phyloP scores from a whole-genome alignment of 164 flowering plant genomes.

The Chloranthus sessilifolius region DNA sequence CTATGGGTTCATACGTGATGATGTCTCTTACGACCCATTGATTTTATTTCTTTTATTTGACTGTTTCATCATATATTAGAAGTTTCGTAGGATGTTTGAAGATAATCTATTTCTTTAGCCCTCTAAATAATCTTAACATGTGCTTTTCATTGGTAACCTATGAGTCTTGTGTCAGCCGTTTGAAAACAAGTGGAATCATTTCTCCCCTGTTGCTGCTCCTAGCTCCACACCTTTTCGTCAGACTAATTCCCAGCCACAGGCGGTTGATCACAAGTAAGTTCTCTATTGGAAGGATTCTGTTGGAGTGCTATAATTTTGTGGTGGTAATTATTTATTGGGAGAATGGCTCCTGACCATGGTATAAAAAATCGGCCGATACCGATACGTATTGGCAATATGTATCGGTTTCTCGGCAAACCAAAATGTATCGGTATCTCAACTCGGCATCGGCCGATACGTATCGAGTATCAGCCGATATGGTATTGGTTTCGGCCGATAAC shows the following conservation, averaged over 20 bases:
- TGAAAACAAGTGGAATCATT: constrained; percentile 78
- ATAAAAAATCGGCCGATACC: too few species aligned
- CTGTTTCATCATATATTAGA: too few species aligned
- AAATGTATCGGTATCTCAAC: background rate
- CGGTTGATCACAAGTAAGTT: constrained; percentile 53
- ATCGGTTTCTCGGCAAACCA: background rate
- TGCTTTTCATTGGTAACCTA: constrained; percentile 1
- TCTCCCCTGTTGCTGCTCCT: constrained; percentile 22
- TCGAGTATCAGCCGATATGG: too few species aligned
- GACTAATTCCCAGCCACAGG: constrained; percentile 36
- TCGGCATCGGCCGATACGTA: too few species aligned
- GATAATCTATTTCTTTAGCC: too few species aligned
- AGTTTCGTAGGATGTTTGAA: too few species aligned
- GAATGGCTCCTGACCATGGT: background rate
- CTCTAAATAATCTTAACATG: too few species aligned
- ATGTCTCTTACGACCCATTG: too few species aligned
- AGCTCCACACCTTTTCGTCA: constrained; percentile 31
- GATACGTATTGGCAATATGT: too few species aligned
- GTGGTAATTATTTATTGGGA: background rate
- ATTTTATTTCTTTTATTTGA: too few species aligned
- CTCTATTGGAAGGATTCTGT: background rate
- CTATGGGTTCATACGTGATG: too few species aligned
- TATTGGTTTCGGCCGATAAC: too few species aligned
- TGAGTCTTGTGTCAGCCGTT: constrained; percentile 43
- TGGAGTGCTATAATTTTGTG: background rate